A percentile compares a stretch with the other conserved stretches of the same genome.
Conservation (phyloP, 495 filamentous ascomycete genomes). For the Pseudevernia furfuracea region DNA sequence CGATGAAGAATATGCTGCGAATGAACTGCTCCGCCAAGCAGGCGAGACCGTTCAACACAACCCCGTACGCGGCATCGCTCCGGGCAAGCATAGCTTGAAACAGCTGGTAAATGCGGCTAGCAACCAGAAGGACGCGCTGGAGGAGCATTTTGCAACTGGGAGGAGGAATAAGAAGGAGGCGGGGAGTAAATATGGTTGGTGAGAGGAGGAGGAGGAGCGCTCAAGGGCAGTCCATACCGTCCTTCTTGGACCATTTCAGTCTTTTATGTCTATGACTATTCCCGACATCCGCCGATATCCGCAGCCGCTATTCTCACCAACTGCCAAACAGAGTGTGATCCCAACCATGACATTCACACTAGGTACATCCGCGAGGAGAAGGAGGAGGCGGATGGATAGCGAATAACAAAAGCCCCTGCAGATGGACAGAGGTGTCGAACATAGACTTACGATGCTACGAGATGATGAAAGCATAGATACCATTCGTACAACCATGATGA, state of each 20-base stretch:
- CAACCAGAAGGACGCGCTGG: conserved; percentile 72
- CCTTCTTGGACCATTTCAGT: too few species aligned
- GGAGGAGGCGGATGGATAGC: not conserved
- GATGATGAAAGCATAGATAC: not conserved
- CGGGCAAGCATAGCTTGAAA: conserved; percentile 79
- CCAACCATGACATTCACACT: too few species aligned
- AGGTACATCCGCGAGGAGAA: too few species aligned
- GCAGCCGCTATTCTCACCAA: too few species aligned
- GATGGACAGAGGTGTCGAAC: not conserved
- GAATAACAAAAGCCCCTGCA: not conserved
- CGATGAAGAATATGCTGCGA: conserved; percentile 73
- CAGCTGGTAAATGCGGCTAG: conserved; percentile 77
- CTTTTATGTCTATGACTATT: too few species aligned
- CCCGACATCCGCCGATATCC: too few species aligned
- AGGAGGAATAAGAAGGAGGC: conserved; percentile 69
- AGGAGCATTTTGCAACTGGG: conserved; percentile 78
- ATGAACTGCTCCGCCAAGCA: conserved; percentile 56
- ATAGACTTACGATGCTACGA: not conserved
- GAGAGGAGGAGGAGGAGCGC: conserved; percentile 5
- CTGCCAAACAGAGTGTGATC: too few species aligned
- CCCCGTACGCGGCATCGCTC: conserved; percentile 73
- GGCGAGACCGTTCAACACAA: conserved; percentile 65
- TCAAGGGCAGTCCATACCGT: too few species aligned
- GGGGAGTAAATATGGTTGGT: conserved; percentile 79
- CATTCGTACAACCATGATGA: not conserved